Conservation (phyloP, 1,284 basidiomycete species). For the Ceratobasidium sp. region DNA sequence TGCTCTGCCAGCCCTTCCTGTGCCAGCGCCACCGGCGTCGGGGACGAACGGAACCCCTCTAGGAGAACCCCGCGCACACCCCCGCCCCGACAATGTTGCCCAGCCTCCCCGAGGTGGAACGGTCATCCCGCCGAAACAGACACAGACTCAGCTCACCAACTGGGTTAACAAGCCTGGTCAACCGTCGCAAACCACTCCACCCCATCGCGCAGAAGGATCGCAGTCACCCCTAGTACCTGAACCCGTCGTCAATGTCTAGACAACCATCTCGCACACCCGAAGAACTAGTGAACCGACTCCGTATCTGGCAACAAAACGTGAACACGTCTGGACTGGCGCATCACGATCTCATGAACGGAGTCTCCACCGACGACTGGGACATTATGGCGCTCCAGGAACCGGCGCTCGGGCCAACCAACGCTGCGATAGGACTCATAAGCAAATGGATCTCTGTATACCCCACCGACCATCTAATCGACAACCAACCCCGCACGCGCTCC, state of each 20-base stretch:
- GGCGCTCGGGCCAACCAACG: not conserved
- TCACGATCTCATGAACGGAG: not conserved
- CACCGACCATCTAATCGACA: not conserved
- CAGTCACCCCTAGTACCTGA: not conserved
- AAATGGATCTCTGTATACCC: constrained; percentile 15
- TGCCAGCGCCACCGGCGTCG: too few species aligned
- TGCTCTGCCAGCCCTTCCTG: too few species aligned
- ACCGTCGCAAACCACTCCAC: too few species aligned
- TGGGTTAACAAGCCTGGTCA: not conserved
- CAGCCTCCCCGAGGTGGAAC: not conserved
- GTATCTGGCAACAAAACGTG: constrained; percentile 22
- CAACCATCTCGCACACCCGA: not conserved
- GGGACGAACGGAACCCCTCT: too few species aligned
- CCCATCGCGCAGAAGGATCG: too few species aligned
- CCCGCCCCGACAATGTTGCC: not conserved
- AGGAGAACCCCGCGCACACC: not conserved
- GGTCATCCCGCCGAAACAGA: not conserved
- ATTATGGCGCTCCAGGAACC: constrained; percentile 27
- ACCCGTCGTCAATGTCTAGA: not conserved
- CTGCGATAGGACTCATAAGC: not conserved
- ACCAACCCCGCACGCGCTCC: not conserved
- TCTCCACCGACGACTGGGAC: constrained; percentile 6
- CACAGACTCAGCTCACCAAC: not conserved
- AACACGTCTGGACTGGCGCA: not conserved
- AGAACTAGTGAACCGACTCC: not conserved